A percentile compares a stretch with the other conserved stretches of the same genome.
phyloP scores from a whole-genome alignment of 768 basidiomycete species.

The Pulveroboletus sp. region DNA sequence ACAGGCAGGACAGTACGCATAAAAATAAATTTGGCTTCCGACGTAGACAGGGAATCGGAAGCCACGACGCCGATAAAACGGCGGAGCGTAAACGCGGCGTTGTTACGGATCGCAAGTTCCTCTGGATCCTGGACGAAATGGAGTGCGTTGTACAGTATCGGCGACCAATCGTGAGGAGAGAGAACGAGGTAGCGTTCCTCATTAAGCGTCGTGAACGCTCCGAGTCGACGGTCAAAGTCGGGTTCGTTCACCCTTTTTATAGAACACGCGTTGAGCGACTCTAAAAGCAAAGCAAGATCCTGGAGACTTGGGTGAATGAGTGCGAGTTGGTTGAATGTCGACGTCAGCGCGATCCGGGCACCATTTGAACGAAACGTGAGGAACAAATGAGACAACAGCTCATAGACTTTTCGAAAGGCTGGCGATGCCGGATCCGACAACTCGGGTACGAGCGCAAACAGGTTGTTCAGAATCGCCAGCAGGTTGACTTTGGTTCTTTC shows the following conservation, averaged over 20 bases:
- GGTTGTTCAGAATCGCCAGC: constrained; percentile 61
- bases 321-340: constrained; percentile 56
- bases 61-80: constrained; percentile 66
- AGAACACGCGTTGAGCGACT: constrained; percentile 82
- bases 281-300: constrained; percentile 50
- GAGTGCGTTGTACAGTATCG: constrained; percentile 77
- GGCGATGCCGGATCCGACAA: constrained; percentile 41
- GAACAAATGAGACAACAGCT: constrained; percentile 71
- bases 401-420: constrained; percentile 51
- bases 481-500: constrained; percentile 86
- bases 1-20: constrained; percentile 66
- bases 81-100: constrained; percentile 69
- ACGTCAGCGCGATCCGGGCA: constrained; percentile 65
- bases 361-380: constrained; percentile 66
- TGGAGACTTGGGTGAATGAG: constrained; percentile 37
- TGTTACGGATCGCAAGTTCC: constrained; percentile 82
- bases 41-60: constrained; percentile 23
- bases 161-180: constrained; percentile 65
- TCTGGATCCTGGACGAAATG: constrained; percentile 85
- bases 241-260: constrained; percentile 80
- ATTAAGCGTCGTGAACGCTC: constrained; percentile 71
- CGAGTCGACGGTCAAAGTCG: constrained; percentile 82
- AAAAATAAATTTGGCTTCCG: constrained; percentile 53
- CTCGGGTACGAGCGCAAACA: constrained; percentile 66
- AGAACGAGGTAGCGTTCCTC: constrained; percentile 53